Conservation (phyloP, 2,329 filamentous ascomycete species). For the Neofusicoccum cordaticola region DNA sequence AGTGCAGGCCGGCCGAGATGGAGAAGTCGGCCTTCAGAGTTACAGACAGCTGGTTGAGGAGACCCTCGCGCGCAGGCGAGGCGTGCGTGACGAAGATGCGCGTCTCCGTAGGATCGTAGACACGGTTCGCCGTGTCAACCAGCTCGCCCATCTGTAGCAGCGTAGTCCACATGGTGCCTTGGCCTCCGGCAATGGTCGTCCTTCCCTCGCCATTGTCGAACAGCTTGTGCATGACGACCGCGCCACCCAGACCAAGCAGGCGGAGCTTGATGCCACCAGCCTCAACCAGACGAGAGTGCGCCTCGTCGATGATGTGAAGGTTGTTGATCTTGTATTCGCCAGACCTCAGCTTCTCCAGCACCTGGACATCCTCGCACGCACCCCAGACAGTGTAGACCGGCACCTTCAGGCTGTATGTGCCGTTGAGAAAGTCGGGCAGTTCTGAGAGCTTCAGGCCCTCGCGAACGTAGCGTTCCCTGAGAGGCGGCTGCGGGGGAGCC, state of each 20-base stretch:
- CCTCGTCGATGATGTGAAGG: constrained; percentile 97
- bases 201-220: constrained; percentile 98
- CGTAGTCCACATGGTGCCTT: constrained; percentile 99
- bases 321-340: constrained; percentile 98
- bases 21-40: constrained; percentile 98
- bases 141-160: constrained; percentile 96
- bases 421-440: constrained; percentile 81
- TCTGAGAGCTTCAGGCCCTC: constrained; percentile 89
- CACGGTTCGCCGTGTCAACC: constrained; percentile 94
- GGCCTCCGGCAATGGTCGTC: constrained; percentile 95
- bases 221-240: constrained; percentile 99
- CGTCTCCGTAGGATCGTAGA: constrained; percentile 97
- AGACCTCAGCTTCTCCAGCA: constrained; percentile 94
- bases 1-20: constrained; percentile 93
- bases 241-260: constrained; percentile 87
- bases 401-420: constrained; percentile 86
- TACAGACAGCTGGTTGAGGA: constrained; percentile 95
- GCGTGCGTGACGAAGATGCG: constrained; percentile 96
- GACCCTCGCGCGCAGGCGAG: constrained; percentile 91
- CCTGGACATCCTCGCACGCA: constrained; percentile 95
- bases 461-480: constrained; percentile 80
- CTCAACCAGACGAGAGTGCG: constrained; percentile 91
- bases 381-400: constrained; percentile 99
- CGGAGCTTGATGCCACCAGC: constrained; percentile 94
- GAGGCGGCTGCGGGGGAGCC: constrained; percentile 62